Conservation (phyloP, 345 rosid species). For the Gossypium sturtianum region DNA sequence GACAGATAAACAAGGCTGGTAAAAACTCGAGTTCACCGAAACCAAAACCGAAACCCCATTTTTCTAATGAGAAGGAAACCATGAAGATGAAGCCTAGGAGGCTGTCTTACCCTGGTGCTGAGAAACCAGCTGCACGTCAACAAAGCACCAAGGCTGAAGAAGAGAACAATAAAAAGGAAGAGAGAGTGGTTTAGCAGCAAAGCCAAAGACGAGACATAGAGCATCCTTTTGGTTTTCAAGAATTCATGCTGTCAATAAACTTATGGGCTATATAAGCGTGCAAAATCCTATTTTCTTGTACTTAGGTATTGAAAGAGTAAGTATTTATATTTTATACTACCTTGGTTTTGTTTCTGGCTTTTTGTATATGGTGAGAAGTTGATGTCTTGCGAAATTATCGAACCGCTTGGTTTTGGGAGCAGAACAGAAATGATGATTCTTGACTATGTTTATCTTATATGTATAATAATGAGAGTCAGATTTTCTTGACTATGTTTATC, state of each 20-base stretch:
- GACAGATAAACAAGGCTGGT: conserved; percentile 35
- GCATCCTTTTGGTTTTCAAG: not conserved
- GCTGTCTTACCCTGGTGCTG: conserved; percentile 57
- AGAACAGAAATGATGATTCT: not conserved
- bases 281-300: not conserved
- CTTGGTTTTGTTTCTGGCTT: not conserved
- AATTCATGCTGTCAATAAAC: too few species aligned
- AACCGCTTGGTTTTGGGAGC: not conserved
- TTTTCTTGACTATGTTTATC: not conserved
- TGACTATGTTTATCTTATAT: not conserved
- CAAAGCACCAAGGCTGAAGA: conserved; percentile 24
- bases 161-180: conserved; percentile 14
- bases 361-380: conserved; percentile 9
- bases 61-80: conserved; percentile 32
- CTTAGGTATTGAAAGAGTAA: not conserved
- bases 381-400: not conserved
- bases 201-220: not conserved
- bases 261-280: not conserved
- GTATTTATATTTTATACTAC: not conserved
- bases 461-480: too few species aligned
- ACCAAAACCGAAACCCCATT: conserved; percentile 39
- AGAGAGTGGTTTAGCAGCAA: conserved; percentile 10
- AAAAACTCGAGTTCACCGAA: conserved; percentile 40
- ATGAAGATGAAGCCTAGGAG: conserved; percentile 48
- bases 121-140: conserved; percentile 29